Base-by-base conservation (phyloP, 768 basidiomycete genomes). In the Lentinula guzmanii region DNA sequence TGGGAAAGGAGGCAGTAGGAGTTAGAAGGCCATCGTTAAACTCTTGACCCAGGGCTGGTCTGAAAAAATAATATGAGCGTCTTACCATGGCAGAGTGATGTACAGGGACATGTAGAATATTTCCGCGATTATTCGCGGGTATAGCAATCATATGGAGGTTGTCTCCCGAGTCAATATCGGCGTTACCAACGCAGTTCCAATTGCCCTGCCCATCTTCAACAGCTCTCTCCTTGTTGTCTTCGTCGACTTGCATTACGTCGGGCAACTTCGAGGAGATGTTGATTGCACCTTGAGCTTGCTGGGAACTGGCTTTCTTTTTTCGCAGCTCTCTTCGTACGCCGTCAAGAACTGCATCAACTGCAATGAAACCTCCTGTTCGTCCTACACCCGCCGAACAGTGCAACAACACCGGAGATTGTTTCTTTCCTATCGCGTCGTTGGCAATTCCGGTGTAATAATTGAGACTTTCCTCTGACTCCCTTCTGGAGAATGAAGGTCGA, bases 331-430 rank as follows among this genome's bases (percentile, higher is more conserved):
- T 71, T 67, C 83, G 75, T 3, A 94, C 75, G 4, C 84, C 88
- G 69, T 93, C 90, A 58, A 95, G 76, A n/a, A 93, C 78, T 7
- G 92, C 87, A 70, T 94, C 92, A 1, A 96, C 84, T 7, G 91
- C 86, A 68, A 98, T 94, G 71, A 93, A 98, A 28, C 90, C 91
- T 21, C 96, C 96, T 0, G 96, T 98, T 45, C 96, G 82, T 0
- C 96, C 96, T 5, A 97, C 94, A 18, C 96, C 96, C 0, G 96
- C 96, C 34, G 93, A 95, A 70, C 95, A 95, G 70, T 95, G 93
- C 64, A 95, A 72, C 52, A 95, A 70, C 33, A 94, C 82, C 0
- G 91, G 91, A 21, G 82, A 73, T 57, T 79, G 74, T 13, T 65
- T 60, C 48, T 62, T 70, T 5, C 79, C 81, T 54, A 80, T 65